Base-by-base conservation (phyloP, 2,329 filamentous ascomycete genomes). In the Calonectria fujianensis region DNA sequence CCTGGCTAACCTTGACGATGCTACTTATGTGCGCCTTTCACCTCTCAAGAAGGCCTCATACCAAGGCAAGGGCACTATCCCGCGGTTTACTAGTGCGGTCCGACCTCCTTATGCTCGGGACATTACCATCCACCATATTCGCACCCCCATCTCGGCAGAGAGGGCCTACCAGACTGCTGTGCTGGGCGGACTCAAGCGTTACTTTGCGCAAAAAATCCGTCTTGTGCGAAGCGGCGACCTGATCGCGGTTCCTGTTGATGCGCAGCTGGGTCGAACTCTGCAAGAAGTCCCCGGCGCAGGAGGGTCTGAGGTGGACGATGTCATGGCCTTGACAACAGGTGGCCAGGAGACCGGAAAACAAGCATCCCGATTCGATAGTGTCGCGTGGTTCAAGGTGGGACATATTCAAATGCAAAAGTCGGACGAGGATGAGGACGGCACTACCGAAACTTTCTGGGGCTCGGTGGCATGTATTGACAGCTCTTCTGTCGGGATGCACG, bases 381-480 rank as follows among this genome's bases (percentile, higher is more conserved):
- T 98, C 27, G 96, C 95, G 10, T 99, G 97, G 97, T 98, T 98
- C 88, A 95, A 93, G 77, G 94, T 99, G 51, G 94, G 94, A 50
- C 94, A 95, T 74, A 93, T 97, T 68, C 88, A 89, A 70, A 86
- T 89, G 8, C 87, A 87, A 82, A 92, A 87, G 79, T 84, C 82
- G 79, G 93, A 87, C 79, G 88, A 81, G 80, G 88, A 91, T 10
- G 88, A 90, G n/a, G 90, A 92, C 41, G 91, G 91, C 18, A 88
- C 91, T 2, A 90, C 90, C 4, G 91, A 93, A 64, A 93, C 94
- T 68, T 87, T 93, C 11, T 99, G 97, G 97, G 95, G 95, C 48
- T 94, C 94, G 1, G 93, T 96, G 50, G 95, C 94, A 3, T 94
- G 94, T 61, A 95, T 99, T 64, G 96, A 98, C 83, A 94, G 95